A percentile compares a stretch with the other conserved stretches of the same genome.
Conservation (phyloP, 75 land plant genomes). For the Ceratopteris richardii region DNA sequence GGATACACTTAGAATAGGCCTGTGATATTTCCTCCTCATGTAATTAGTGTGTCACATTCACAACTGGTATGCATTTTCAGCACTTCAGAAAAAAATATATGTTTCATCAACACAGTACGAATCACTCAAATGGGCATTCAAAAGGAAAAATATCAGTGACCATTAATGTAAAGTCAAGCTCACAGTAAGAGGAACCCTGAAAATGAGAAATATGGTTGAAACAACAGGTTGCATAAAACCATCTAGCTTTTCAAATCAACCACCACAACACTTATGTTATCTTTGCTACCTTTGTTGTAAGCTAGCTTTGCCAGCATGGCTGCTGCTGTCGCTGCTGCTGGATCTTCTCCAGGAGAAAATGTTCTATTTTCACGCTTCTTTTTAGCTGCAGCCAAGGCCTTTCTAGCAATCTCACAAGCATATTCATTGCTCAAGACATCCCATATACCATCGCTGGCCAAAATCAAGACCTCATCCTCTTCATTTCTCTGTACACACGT, state of each 20-base stretch:
- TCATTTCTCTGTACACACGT: conserved; percentile 38
- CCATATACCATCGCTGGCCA: conserved; percentile 91
- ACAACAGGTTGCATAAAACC: too few species aligned
- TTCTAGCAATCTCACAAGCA: conserved; percentile 58
- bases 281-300: conserved; percentile 56
- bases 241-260: conserved; percentile 40
- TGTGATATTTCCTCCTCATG: too few species aligned
- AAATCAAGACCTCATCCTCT: conserved; percentile 70
- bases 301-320: conserved; percentile 68
- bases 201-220: too few species aligned
- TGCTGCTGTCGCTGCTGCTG: conserved; percentile 41
- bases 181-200: too few species aligned
- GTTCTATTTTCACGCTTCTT: neutral
- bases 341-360: conserved; percentile 7
- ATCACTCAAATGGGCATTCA: too few species aligned
- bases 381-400: conserved; percentile 25
- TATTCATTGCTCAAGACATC: conserved; percentile 66
- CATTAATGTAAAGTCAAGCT: too few species aligned
- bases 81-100: too few species aligned
- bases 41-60: too few species aligned
- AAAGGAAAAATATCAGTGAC: too few species aligned
- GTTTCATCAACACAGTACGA: too few species aligned
- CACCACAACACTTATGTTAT: conserved; percentile 85
- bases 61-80: too few species aligned
- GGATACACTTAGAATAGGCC: too few species aligned